Evolutionary conservation across 768 basidiomycete species (phyloP), one percentile per base, ranked within the genome.

Genomic region (Podaxis sp.): DNA sequence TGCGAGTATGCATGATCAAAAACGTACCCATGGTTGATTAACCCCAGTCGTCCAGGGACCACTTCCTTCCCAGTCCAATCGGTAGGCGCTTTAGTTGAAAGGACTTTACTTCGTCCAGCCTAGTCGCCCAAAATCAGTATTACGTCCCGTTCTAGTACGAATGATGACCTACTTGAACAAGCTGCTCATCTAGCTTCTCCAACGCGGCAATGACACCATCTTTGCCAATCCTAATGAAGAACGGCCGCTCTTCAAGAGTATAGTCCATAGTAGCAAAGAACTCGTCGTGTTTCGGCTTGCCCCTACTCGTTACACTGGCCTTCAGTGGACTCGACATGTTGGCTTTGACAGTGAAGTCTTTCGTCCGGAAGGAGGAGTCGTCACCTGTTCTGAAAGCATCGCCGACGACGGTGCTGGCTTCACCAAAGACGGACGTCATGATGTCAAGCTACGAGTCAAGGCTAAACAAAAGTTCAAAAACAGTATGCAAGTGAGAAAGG

Each of bases 41-140:
- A 75, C 2, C 92, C 93, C 28, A 93, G 68, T 64, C 75, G 77
- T 33, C 93, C 92, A 2, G 91, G 93, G 33, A 80, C 79, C 52
- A 93, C 82, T 73, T 93, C 89, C 56, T 75, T 77, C 12, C 91
- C 90, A 53, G 83, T 81, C 89, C 91, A 91, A 60, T 82, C 80
- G 3, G 85, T 82, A 10, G 90, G 91, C 1, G 38, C 80, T 77
- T 93, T 93, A 68, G 77, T 82, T 4, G 90, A 92, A 30, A 93
- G 72, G 8, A 93, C 71, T 50, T 76, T 80, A 33, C 64, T 78
- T 49, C 86, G 75, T 20, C 85, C 84, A n/a, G 83, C 76, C 89
- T 91, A 65, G 28, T 53, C 54, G 57, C 24, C 36, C 24, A 13
- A 60, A 67, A 28, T 67, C 63, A 54, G 58, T 33, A 49, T 37